These are phyloP conservation scores for Gypsophila paniculata DNA, from an alignment of 179 eudicot species.

Conservation along the genomic window DNA sequence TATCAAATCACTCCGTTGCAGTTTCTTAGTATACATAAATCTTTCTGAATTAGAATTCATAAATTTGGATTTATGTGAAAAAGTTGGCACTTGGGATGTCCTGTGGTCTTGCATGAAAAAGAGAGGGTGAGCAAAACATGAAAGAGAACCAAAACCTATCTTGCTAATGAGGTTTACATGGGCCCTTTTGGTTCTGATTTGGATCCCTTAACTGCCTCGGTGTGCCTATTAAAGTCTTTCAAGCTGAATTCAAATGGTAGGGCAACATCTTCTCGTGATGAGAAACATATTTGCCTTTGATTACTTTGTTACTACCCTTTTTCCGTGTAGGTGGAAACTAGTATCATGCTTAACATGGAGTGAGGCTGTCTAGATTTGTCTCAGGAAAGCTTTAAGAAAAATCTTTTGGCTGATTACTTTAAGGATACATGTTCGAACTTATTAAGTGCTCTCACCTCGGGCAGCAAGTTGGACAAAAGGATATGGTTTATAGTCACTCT, in stretches of 20 bases:
- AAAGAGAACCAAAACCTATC: background rate
- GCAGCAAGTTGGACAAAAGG: background rate
- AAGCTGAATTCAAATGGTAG: too few relatives aligned
- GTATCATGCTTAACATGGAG: background rate
- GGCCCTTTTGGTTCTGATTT: background rate
- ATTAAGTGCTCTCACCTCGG: background rate
- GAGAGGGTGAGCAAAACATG: background rate
- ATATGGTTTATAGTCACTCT: background rate
- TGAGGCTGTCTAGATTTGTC: background rate
- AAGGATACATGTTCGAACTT: background rate
- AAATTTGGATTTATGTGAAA: background rate
- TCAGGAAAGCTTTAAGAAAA: background rate
- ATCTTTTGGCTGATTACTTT: background rate
- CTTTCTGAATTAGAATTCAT: background rate
- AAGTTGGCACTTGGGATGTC: background rate
- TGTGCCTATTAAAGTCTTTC: too few relatives aligned
- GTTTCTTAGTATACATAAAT: background rate
- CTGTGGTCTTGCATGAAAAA: background rate
- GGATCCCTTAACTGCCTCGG: background rate
- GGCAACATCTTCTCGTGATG: too few relatives aligned
- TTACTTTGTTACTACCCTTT: background rate
- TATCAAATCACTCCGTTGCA: background rate
- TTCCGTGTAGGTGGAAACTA: background rate
- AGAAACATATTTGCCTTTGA: too few relatives aligned
- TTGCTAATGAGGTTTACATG: background rate